phyloP scores from a whole-genome alignment of 495 filamentous ascomycete genomes.

The Podospora appendiculata region DNA sequence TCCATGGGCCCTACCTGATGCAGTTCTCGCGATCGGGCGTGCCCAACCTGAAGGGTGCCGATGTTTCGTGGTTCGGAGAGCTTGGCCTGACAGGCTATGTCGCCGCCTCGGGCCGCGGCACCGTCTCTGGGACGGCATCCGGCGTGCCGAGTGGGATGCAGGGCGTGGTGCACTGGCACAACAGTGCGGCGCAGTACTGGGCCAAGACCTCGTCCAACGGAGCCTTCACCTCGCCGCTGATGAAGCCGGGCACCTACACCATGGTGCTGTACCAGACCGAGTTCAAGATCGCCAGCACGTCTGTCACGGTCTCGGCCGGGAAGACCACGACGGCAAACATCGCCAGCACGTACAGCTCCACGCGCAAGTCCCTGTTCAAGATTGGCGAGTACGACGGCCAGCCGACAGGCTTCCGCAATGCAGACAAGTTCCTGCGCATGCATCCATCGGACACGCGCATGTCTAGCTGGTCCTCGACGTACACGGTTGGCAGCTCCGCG shows the following conservation, averaged over 20 bases:
- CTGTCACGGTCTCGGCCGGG: slow-evolving; percentile 49
- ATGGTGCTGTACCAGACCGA: slow-evolving; percentile 63
- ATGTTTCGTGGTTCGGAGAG: slow-evolving; percentile 53
- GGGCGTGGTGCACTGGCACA: slow-evolving; percentile 60
- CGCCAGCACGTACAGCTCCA: slow-evolving; percentile 31
- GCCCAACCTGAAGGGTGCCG: slow-evolving; percentile 37
- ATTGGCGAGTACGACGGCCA: slow-evolving; percentile 58
- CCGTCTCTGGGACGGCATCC: slow-evolving; percentile 50
- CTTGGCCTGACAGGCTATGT: slow-evolving; percentile 53
- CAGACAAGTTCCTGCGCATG: slow-evolving; percentile 57
- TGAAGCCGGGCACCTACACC: slow-evolving; percentile 61
- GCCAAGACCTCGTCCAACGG: slow-evolving; percentile 44
- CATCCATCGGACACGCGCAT: slow-evolving; percentile 58
- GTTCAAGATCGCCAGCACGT: slow-evolving; percentile 44
- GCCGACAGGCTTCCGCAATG: slow-evolving; percentile 59
- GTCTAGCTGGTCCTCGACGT: slow-evolving; percentile 52
- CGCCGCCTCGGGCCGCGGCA: slow-evolving; percentile 43
- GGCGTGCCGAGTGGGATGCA: slow-evolving; percentile 39
- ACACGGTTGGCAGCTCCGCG: slow-evolving; percentile 47
- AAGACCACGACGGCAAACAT: slow-evolving; percentile 46
- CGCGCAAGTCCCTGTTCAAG: slow-evolving; percentile 48
- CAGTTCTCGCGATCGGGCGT: slow-evolving; percentile 52
- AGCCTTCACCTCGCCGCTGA: slow-evolving; percentile 52
- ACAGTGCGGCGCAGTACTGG: slow-evolving; percentile 58
- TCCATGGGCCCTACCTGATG: slow-evolving; percentile 62